Evolutionary conservation across 345 rosid genomes (phyloP).

Genomic region (Combretum micranthum): DNA sequence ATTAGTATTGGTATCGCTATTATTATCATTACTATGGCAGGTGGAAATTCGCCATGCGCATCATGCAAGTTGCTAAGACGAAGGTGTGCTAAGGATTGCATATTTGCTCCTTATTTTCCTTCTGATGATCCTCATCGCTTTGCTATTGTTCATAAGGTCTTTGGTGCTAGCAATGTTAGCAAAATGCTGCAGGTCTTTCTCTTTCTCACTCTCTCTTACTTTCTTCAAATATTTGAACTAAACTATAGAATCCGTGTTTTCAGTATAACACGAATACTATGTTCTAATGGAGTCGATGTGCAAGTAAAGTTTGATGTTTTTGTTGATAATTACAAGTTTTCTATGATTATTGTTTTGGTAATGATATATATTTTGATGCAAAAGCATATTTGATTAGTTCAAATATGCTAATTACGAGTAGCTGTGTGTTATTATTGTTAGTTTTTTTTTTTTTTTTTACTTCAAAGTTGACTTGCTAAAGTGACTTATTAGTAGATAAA

Average conservation of each 20-base stretch:
- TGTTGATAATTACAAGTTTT: no score
- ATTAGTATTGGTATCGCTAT: no score
- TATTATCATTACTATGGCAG: background rate
- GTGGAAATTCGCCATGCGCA: slow-evolving; percentile 21
- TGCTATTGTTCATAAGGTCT: slow-evolving; percentile 26
- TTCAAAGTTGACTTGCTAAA: no score
- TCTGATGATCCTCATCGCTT: slow-evolving; percentile 22
- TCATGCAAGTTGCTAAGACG: slow-evolving; percentile 26
- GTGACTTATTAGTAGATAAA: no score
- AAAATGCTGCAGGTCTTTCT: slow-evolving; percentile 21
- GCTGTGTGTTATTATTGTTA: no score
- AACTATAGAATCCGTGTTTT: background rate
- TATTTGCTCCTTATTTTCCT: slow-evolving; percentile 22
- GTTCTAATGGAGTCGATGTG: no score
- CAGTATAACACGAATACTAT: background rate
- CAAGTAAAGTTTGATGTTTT: no score
- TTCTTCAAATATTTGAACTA: background rate
- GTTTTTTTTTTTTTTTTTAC: no score
- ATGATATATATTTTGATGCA: no score
- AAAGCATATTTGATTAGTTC: no score
- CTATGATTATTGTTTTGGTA: no score
- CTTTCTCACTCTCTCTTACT: background rate
- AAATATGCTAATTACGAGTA: no score
- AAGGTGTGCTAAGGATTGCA: slow-evolving; percentile 22
- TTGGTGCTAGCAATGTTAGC: slow-evolving; percentile 23